phyloP scores from a whole-genome alignment of 2,329 filamentous ascomycete species.

The Fusarium ramigenum region DNA sequence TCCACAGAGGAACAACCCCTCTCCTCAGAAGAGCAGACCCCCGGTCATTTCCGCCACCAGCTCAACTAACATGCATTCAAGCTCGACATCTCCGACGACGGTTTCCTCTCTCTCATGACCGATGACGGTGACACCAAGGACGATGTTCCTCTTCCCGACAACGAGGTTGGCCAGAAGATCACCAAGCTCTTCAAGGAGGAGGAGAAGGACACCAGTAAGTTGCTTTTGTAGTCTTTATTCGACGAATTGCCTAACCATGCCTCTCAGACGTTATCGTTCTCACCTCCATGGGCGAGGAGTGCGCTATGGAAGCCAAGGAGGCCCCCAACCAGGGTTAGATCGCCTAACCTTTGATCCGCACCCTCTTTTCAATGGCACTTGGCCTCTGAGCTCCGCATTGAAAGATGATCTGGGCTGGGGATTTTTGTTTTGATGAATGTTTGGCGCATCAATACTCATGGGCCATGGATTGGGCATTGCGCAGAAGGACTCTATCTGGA shows the following conservation, averaged over 20 bases:
- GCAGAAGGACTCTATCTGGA: slow-evolving; percentile 55
- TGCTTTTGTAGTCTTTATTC: background rate
- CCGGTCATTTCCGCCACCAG: slow-evolving; percentile 2
- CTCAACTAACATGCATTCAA: slow-evolving; percentile 51
- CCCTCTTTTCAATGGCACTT: slow-evolving; percentile 41
- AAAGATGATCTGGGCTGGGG: slow-evolving; percentile 38
- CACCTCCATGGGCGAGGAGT: slow-evolving; percentile 95
- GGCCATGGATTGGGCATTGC: slow-evolving; percentile 54
- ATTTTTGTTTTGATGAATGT: slow-evolving; percentile 48
- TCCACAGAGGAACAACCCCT: slow-evolving; percentile 35
- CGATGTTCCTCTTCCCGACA: slow-evolving; percentile 92
- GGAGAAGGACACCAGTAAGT: slow-evolving; percentile 94
- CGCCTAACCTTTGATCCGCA: slow-evolving; percentile 30
- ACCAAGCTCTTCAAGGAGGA: slow-evolving; percentile 79
- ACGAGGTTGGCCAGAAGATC: slow-evolving; percentile 89
- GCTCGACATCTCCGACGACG: slow-evolving; percentile 94
- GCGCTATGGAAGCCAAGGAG: slow-evolving; percentile 93
- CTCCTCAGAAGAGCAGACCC: slow-evolving; percentile 17
- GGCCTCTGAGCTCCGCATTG: slow-evolving; percentile 40
- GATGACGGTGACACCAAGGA: slow-evolving; percentile 90
- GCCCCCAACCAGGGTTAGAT: slow-evolving; percentile 63
- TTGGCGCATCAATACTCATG: slow-evolving; percentile 49
- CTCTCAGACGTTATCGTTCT: slow-evolving; percentile 85
- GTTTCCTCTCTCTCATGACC: slow-evolving; percentile 92
- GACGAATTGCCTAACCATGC: slow-evolving; percentile 18